Evolutionary conservation across 768 basidiomycete genomes (phyloP).

Genomic region (Boletus barrowsii): DNA sequence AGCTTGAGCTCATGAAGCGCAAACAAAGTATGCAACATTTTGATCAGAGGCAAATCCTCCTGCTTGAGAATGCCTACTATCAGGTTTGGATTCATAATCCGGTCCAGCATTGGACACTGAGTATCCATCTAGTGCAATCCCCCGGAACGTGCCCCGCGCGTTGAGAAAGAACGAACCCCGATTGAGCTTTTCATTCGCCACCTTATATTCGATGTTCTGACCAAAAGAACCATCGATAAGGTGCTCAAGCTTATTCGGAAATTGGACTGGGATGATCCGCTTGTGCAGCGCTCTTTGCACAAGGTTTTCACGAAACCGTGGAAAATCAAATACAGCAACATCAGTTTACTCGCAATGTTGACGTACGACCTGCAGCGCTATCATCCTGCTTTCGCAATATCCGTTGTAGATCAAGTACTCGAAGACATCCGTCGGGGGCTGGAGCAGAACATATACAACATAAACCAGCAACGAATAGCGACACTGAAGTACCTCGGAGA

Average conservation of each 20-base stretch:
- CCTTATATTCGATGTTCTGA: conserved; percentile 89
- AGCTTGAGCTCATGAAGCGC: conserved; percentile 92
- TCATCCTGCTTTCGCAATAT: conserved; percentile 83
- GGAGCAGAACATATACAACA: conserved; percentile 92
- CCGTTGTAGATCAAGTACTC: conserved; percentile 90
- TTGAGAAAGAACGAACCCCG: conserved; percentile 80
- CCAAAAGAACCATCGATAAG: conserved; percentile 94
- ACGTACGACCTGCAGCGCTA: conserved; percentile 94
- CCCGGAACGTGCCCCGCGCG: conserved; percentile 83
- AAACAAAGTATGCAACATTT: conserved; percentile 94
- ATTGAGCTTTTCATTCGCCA: conserved; percentile 95
- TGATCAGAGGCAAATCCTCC: conserved; percentile 82
- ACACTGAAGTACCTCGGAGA: conserved; percentile 95
- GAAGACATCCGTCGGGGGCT: conserved; percentile 89
- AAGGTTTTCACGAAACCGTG: conserved; percentile 97
- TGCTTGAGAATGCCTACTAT: conserved; percentile 98
- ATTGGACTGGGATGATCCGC: conserved; percentile 88
- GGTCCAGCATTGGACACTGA: conserved; percentile 8
- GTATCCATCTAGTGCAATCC: conserved; percentile 79
- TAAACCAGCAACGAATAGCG: conserved; percentile 90
- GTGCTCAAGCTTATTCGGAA: conserved; percentile 91
- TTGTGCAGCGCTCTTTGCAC: conserved; percentile 61
- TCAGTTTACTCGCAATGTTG: conserved; percentile 88
- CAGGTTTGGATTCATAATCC: conserved; percentile 50
- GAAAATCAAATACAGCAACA: conserved; percentile 93